phyloP scores from a whole-genome alignment of 805 yeast genomes.

The Candida koratica region DNA sequence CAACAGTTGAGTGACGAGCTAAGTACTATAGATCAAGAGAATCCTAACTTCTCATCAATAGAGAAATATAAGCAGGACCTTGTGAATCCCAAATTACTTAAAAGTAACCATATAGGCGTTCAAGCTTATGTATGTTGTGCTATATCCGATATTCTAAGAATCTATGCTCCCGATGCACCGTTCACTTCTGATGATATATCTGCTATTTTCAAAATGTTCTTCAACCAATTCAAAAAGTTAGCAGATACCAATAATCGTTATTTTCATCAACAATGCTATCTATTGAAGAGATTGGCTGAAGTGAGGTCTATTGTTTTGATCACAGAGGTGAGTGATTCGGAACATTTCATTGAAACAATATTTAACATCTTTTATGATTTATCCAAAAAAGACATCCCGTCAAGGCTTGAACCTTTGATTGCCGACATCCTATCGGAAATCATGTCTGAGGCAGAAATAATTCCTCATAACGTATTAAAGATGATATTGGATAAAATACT shows the following conservation, averaged over 20 bases:
- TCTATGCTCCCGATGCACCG: slow-evolving; percentile 91
- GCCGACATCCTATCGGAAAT: slow-evolving; percentile 73
- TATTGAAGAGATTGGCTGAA: slow-evolving; percentile 67
- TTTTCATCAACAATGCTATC: slow-evolving; percentile 57
- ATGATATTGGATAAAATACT: slow-evolving; percentile 64
- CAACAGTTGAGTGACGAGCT: slow-evolving; percentile 61
- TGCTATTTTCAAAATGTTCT: slow-evolving; percentile 62
- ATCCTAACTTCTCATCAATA: slow-evolving; percentile 40
- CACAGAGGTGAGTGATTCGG: slow-evolving; percentile 68
- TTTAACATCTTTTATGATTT: slow-evolving; percentile 63
- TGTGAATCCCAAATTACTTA: slow-evolving; percentile 53
- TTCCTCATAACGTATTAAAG: slow-evolving; percentile 59
- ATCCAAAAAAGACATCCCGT: slow-evolving; percentile 42
- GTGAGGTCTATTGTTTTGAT: slow-evolving; percentile 70
- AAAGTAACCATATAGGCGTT: slow-evolving; percentile 63
- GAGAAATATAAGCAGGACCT: slow-evolving; percentile 46
- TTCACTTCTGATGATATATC: slow-evolving; percentile 60
- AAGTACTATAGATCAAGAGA: slow-evolving; percentile 54
- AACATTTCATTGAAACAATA: slow-evolving; percentile 47
- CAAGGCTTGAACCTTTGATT: slow-evolving; percentile 56
- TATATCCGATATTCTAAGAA: slow-evolving; percentile 66
- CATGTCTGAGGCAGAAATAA: slow-evolving; percentile 61
- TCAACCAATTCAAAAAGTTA: slow-evolving; percentile 56
- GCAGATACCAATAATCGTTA: slow-evolving; percentile 55
- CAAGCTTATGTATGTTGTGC: slow-evolving; percentile 71